Evolutionary conservation across 2,329 filamentous ascomycete genomes (phyloP).

Genomic region (Penicillium sp.): DNA sequence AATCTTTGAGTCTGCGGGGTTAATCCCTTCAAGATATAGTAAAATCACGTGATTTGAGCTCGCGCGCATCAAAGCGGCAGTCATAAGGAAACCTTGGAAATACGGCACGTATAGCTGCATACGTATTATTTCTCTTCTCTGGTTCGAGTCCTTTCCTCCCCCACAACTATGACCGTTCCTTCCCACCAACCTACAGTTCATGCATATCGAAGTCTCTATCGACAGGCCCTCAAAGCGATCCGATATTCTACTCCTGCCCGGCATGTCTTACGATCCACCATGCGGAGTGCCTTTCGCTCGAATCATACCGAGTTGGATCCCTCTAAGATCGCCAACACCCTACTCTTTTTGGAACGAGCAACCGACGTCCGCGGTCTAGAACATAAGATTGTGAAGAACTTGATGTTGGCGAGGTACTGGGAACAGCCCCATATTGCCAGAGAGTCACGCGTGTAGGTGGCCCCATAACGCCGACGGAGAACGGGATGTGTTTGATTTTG

Average conservation of each 20-base stretch:
- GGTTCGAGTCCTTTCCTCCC: background rate
- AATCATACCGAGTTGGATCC: slow-evolving; percentile 39
- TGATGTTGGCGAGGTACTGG: slow-evolving; percentile 48
- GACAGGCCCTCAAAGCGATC: slow-evolving; percentile 54
- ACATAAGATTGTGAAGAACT: slow-evolving; percentile 49
- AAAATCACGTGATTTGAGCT: background rate
- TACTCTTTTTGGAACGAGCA: slow-evolving; percentile 48
- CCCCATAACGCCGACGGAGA: slow-evolving; percentile 4
- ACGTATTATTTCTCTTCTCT: background rate
- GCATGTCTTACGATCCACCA: slow-evolving; percentile 50
- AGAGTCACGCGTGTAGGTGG: slow-evolving; percentile 34
- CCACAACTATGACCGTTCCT: slow-evolving; percentile 6
- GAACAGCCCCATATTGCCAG: slow-evolving; percentile 34
- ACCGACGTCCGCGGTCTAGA: slow-evolving; percentile 42
- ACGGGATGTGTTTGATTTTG: slow-evolving; percentile 13
- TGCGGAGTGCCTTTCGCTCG: slow-evolving; percentile 46
- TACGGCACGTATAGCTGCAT: background rate
- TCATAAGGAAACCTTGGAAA: background rate
- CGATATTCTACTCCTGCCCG: slow-evolving; percentile 60
- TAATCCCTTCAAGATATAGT: background rate
- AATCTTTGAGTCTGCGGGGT: background rate
- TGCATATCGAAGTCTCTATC: slow-evolving; percentile 61
- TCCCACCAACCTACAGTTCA: slow-evolving; percentile 39
- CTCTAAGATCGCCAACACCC: slow-evolving; percentile 44
- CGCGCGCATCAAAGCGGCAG: background rate